These are phyloP conservation scores for Echeveria elegans DNA, from an alignment of 164 flowering plant genomes.

Conservation along the genomic window DNA sequence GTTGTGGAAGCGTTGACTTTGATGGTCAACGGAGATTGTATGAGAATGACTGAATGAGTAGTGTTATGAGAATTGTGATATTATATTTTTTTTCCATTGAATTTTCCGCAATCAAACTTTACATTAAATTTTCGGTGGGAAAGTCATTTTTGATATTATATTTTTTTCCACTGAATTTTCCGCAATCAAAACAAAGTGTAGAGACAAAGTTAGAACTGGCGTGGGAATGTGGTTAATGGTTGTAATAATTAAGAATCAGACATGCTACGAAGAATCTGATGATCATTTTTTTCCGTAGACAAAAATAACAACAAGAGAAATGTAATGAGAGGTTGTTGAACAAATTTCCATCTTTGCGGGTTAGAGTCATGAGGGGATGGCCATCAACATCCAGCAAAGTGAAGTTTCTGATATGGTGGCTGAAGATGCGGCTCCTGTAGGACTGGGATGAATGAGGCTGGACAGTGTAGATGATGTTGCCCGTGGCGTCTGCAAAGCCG, in stretches of 20 bases:
- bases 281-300: conserved; percentile 22
- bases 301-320: conserved; percentile 37
- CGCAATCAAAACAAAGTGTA: too few species aligned
- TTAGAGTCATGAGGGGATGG: neutral
- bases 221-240: neutral
- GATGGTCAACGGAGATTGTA: too few species aligned
- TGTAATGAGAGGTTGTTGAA: conserved; percentile 17
- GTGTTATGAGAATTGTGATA: too few species aligned
- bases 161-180: too few species aligned
- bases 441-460: neutral
- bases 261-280: neutral
- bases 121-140: too few species aligned
- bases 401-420: neutral
- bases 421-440: neutral
- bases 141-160: too few species aligned
- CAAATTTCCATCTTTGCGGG: neutral
- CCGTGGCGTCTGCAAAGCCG: conserved; percentile 11
- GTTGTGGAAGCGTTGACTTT: too few species aligned
- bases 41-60: too few species aligned
- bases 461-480: conserved; percentile 7
- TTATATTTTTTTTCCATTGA: too few species aligned
- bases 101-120: too few species aligned
- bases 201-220: neutral
- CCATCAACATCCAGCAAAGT: neutral
- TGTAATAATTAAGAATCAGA: neutral